A percentile compares a stretch with the other conserved stretches of the same genome.
phyloP scores from a whole-genome alignment of 1,284 basidiomycete genomes.

The Ustilago esculenta region DNA sequence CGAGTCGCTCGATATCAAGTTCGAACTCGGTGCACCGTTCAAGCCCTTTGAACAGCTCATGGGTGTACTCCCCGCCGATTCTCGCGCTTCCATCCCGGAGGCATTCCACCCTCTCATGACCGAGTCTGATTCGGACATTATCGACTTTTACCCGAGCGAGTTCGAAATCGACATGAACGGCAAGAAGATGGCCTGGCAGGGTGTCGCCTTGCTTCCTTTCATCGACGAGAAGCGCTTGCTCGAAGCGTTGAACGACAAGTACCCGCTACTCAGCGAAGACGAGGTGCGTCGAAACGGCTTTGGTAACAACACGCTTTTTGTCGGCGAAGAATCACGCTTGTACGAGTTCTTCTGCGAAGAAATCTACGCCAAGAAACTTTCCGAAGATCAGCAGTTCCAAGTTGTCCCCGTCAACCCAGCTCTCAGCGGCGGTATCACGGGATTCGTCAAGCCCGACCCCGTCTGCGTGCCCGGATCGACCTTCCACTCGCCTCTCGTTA shows the following conservation, averaged over 20 bases:
- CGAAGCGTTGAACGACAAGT: conserved; percentile 80
- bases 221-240: conserved; percentile 81
- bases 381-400: conserved; percentile 13
- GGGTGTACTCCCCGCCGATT: conserved; percentile 95
- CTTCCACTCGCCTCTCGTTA: conserved; percentile 78
- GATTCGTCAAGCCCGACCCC: conserved; percentile 82
- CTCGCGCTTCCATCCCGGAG: conserved; percentile 84
- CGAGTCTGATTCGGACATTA: conserved; percentile 85
- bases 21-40: conserved; percentile 85
- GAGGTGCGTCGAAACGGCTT: conserved; percentile 85
- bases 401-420: conserved; percentile 74
- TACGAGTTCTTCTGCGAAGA: conserved; percentile 83
- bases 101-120: conserved; percentile 90
- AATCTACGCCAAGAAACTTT: conserved; percentile 80
- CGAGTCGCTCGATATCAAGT: conserved; percentile 80
- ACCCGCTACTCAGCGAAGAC: conserved; percentile 79
- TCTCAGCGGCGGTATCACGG: conserved; percentile 81
- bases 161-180: conserved; percentile 99
- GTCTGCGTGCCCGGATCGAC: conserved; percentile 90
- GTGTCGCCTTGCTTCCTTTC: conserved; percentile 94
- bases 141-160: conserved; percentile 91
- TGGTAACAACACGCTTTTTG: conserved; percentile 86
- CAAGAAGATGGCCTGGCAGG: conserved; percentile 99
- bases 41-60: conserved; percentile 97
- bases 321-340: conserved; percentile 83